Percentiles rank a stretch among this genome's conserved stretches.
phyloP scores from a whole-genome alignment of 495 filamentous ascomycete genomes.

The Talaromyces ruber region DNA sequence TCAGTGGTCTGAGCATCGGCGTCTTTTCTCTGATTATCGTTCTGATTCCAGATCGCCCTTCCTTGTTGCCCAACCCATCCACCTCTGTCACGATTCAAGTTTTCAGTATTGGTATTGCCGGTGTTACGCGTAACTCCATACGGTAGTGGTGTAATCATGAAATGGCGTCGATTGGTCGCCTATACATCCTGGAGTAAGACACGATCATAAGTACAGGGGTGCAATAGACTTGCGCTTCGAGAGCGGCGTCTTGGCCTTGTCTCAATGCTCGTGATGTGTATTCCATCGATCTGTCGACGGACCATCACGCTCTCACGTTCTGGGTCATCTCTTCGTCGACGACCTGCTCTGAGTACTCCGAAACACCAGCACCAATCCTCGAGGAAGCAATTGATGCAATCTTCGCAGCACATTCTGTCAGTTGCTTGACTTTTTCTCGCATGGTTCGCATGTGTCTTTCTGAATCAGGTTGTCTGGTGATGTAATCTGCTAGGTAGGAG shows the following conservation, averaged over 20 bases:
- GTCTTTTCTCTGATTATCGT: not conserved
- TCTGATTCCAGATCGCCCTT: not conserved
- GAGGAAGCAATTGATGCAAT: not conserved
- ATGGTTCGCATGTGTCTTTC: not conserved
- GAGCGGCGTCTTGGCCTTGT: not conserved
- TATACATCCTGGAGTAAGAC: not conserved
- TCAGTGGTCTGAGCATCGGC: not conserved
- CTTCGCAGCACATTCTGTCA: not conserved
- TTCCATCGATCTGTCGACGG: not conserved
- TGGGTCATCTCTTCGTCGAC: not conserved
- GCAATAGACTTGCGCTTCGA: not conserved
- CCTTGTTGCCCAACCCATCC: not conserved
- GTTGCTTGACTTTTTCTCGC: not conserved
- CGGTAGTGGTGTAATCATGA: not conserved
- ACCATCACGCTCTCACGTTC: not conserved
- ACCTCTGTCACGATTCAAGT: not conserved
- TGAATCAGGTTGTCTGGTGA: not conserved
- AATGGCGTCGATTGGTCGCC: not conserved
- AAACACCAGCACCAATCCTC: not conserved
- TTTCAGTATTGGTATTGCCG: not conserved
- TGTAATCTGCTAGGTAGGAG: not conserved
- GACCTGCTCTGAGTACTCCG: not conserved
- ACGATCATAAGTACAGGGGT: not conserved
- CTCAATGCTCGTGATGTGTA: not conserved
- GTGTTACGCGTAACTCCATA: not conserved